Percentiles rank a stretch among this genome's conserved stretches.
These are phyloP conservation scores for Platanthera guangdongensis DNA, from an alignment of 106 monocot species.

Conservation along the genomic window DNA sequence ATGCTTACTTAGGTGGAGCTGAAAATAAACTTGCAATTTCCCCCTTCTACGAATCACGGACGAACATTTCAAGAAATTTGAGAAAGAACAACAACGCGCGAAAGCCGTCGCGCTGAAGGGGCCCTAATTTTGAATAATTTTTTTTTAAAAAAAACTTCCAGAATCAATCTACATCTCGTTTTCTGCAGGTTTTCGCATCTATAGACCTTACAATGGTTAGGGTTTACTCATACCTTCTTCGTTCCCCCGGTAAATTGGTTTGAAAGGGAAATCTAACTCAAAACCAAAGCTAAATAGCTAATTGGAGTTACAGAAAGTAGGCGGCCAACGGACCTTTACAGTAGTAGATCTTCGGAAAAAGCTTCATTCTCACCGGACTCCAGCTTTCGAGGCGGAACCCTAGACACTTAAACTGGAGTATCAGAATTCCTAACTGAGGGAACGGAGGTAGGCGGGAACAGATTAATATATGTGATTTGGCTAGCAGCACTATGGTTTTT, in stretches of 20 bases:
- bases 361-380: background rate
- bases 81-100: background rate
- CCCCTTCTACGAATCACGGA: background rate
- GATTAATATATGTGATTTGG: too few relatives aligned
- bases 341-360: background rate
- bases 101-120: background rate
- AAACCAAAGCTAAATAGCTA: background rate
- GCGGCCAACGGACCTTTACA: background rate
- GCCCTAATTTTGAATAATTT: background rate
- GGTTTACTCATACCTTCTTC: background rate
- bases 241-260: background rate
- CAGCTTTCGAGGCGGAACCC: background rate
- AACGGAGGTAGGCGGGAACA: background rate
- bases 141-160: background rate
- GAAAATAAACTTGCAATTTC: background rate
- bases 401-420: background rate
- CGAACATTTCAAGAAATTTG: too few relatives aligned
- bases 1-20: background rate
- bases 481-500: too few relatives aligned
- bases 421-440: background rate
- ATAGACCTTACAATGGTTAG: background rate
- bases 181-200: background rate
- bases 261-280: background rate
- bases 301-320: background rate
- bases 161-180: background rate